Base-by-base conservation (phyloP, 2,329 filamentous ascomycete genomes). In the Sporothrix sp. region DNA sequence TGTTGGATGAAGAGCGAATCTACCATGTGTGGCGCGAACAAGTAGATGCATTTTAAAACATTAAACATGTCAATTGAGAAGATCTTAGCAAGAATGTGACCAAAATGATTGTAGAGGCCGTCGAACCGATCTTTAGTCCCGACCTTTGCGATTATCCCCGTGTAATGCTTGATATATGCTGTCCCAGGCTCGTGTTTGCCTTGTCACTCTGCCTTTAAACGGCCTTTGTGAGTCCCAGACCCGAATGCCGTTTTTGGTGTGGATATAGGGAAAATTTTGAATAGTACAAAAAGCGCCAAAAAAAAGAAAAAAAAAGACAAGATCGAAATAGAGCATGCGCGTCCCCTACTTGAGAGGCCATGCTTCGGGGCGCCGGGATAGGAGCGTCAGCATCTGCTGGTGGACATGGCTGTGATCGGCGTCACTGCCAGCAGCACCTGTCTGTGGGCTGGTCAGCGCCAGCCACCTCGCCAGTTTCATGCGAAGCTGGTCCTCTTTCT, bases 401-500 rank as follows among this genome's bases (percentile, higher is more conserved):
- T 40, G 25, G 16, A 30, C 44, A 6, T 16, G 9, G 10, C 14
- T 25, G 18, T 30, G 25, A 13, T 18, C 21, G 8, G 28, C 21
- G 37, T 37, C 23, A 23, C 5, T 11, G 25, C 18, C 11, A 11
- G 27, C 36, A n/a, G 23, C n/a, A 14, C n/a, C 57, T 14, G 25
- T 67, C 64, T 52, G 65, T 65, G 2, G 62, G 63, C 14, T 63
- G 64, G 73, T 71, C 58, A 70, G 60, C n/a, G 63, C 60, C 42
- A 80, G 58, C 77, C 76, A 79, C 49, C 66, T 62, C 20, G 62
- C 65, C 38, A 80, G 61, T 58, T 65, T 60, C 8, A 59, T 61
- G 54, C 73, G 65, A 56, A 88, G 59, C 53, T 79, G 76, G 1
- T 66, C 64, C 58, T 86, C 80, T 20, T 23, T 7, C 52, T 74